Conservation (phyloP, 176 grass and related monocot genomes). For the Oryza meyeriana region DNA sequence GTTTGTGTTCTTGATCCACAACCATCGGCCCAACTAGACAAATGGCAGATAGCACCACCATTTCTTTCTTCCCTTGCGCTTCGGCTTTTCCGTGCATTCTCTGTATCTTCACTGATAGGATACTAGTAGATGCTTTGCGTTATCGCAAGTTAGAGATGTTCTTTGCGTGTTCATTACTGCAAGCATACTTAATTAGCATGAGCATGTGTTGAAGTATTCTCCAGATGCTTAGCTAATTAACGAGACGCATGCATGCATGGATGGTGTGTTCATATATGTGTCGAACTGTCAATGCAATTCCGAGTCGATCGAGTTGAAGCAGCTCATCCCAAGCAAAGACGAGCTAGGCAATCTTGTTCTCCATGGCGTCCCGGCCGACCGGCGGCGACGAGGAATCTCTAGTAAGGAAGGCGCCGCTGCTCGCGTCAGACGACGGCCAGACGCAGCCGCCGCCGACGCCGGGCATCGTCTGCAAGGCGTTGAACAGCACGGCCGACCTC, state of each 20-base stretch:
- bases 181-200: background rate
- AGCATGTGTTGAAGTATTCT: background rate
- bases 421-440: background rate
- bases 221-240: background rate
- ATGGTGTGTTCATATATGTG: background rate
- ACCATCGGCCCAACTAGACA: too few relatives aligned
- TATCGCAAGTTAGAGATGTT: background rate
- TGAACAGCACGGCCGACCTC: slow-evolving; percentile 67
- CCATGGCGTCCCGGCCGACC: slow-evolving; percentile 6
- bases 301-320: background rate
- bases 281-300: background rate
- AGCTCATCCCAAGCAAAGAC: background rate
- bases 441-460: background rate
- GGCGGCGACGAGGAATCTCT: slow-evolving; percentile 32
- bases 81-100: background rate
- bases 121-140: background rate
- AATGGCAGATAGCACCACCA: too few relatives aligned
- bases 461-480: slow-evolving; percentile 28
- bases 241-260: background rate
- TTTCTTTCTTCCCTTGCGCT: too few relatives aligned
- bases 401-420: slow-evolving; percentile 21
- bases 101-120: background rate
- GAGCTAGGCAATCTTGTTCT: background rate
- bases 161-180: background rate
- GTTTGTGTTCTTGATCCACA: too few relatives aligned